A percentile compares a stretch with the other conserved stretches of the same genome.
Evolutionary conservation across 1,284 basidiomycete genomes (phyloP).

Genomic region (Ceratobasidium theobromae): DNA sequence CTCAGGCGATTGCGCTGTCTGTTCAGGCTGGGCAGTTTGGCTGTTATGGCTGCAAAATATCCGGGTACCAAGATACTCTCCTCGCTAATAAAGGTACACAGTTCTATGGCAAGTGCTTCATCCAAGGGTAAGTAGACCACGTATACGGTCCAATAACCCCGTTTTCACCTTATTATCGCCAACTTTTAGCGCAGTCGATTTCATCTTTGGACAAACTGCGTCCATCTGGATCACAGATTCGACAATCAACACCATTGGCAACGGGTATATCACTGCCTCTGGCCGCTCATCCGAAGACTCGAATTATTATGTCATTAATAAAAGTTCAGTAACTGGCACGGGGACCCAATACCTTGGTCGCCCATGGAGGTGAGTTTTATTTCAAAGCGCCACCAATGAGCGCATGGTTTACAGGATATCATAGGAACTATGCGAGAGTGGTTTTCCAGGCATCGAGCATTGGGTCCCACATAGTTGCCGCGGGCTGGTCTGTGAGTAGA

Average conservation of each 20-base stretch:
- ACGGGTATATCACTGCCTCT: conserved; percentile 36
- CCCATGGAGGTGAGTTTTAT: conserved; percentile 24
- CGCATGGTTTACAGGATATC: conserved; percentile 28
- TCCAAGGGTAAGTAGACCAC: conserved; percentile 30
- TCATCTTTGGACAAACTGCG: conserved; percentile 23
- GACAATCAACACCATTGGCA: conserved; percentile 33
- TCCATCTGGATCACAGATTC: conserved; percentile 33
- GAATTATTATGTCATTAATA: conserved; percentile 37
- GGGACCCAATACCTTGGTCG: conserved; percentile 29
- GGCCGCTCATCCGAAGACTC: conserved; percentile 34
- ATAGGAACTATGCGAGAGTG: conserved; percentile 7
- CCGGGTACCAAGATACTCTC: conserved; percentile 37
- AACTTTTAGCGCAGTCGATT: not conserved
- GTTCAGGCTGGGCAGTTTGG: conserved; percentile 35
- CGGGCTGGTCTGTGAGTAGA: conserved; percentile 34
- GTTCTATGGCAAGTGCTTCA: conserved; percentile 36
- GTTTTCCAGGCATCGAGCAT: conserved; percentile 9
- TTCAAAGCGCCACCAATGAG: not conserved
- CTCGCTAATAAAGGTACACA: conserved; percentile 37
- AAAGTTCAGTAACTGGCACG: conserved; percentile 1
- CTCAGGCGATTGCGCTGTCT: conserved; percentile 37
- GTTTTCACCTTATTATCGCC: not conserved
- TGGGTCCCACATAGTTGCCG: conserved; percentile 33
- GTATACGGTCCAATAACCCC: not conserved
- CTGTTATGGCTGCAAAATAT: conserved; percentile 37